Percentiles rank a stretch among this genome's conserved stretches.
These are phyloP conservation scores for Pythium oligandrum DNA, from an alignment of 352 stramenopile species.

Conservation along the genomic window DNA sequence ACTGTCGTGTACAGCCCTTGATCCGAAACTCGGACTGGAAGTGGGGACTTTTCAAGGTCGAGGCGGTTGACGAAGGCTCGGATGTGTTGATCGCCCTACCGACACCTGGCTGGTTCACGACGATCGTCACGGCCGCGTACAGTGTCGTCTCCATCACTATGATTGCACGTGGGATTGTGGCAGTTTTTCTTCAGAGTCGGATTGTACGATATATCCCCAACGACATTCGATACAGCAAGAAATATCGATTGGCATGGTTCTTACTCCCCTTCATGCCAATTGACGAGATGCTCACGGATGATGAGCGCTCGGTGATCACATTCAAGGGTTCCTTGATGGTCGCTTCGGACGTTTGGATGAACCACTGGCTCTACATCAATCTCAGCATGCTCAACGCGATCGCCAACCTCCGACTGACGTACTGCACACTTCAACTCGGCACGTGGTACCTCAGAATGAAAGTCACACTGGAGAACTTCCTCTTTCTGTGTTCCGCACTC, in stretches of 20 bases:
- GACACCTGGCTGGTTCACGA: slow-evolving; percentile 32
- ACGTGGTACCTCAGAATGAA: slow-evolving; percentile 51
- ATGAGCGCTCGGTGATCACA: slow-evolving; percentile 32
- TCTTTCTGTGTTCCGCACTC: slow-evolving; percentile 46
- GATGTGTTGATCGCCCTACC: slow-evolving; percentile 41
- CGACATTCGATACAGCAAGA: slow-evolving; percentile 27
- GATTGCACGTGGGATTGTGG: slow-evolving; percentile 37
- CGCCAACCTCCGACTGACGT: slow-evolving; percentile 37
- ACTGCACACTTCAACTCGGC: slow-evolving; percentile 38
- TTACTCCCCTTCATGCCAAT: slow-evolving; percentile 42
- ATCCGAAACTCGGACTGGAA: slow-evolving; percentile 36
- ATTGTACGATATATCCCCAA: slow-evolving; percentile 39
- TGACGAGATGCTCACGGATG: slow-evolving; percentile 25
- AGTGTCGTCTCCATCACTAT: slow-evolving; percentile 41
- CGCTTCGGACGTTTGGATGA: slow-evolving; percentile 60
- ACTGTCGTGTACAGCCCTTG: slow-evolving; percentile 36
- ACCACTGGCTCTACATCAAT: slow-evolving; percentile 63
- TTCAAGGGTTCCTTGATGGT: slow-evolving; percentile 52
- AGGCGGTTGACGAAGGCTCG: slow-evolving; percentile 30
- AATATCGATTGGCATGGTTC: slow-evolving; percentile 25
- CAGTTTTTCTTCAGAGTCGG: slow-evolving; percentile 32
- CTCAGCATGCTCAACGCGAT: slow-evolving; percentile 50
- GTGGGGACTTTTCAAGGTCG: slow-evolving; percentile 42
- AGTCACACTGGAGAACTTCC: slow-evolving; percentile 45
- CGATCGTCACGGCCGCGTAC: slow-evolving; percentile 31